Evolutionary conservation across 805 yeast species (phyloP).

Genomic region (Spathaspora arborariae): DNA sequence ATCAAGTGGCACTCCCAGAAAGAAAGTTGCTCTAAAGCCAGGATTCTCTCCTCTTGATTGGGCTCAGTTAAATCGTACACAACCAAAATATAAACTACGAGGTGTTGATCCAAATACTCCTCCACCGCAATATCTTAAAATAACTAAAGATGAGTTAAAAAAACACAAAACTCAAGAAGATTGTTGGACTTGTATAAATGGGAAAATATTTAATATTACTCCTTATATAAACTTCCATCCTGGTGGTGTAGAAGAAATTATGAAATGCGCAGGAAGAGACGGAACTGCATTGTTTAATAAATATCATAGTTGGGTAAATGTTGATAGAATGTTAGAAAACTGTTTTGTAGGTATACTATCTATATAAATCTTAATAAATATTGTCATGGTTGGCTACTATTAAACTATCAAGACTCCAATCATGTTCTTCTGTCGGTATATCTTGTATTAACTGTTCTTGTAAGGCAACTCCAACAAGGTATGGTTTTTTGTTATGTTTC

Average conservation of each 20-base stretch:
- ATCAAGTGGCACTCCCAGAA: conserved; percentile 12
- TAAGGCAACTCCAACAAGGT: conserved; percentile 62
- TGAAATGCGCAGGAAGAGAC: conserved; percentile 80
- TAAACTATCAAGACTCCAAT: conserved; percentile 54
- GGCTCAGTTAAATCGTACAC: conserved; percentile 55
- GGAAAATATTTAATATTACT: conserved; percentile 83
- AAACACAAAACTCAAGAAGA: conserved; percentile 60
- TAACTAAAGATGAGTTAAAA: conserved; percentile 54
- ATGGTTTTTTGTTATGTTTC: conserved; percentile 29
- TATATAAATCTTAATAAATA: conserved; percentile 5
- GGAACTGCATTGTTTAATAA: conserved; percentile 73
- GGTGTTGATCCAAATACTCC: conserved; percentile 50
- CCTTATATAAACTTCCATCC: conserved; percentile 86
- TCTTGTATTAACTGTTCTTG: conserved; percentile 52
- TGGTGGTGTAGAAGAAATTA: conserved; percentile 78
- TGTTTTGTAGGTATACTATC: conserved; percentile 67
- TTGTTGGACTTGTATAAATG: conserved; percentile 81
- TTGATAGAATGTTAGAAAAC: conserved; percentile 71
- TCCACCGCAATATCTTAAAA: conserved; percentile 46
- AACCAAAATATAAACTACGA: conserved; percentile 46
- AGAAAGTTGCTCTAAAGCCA: conserved; percentile 63
- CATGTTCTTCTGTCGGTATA: conserved; percentile 62
- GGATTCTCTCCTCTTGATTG: conserved; percentile 88
- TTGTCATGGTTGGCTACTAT: conserved; percentile 24
- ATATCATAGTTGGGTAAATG: conserved; percentile 75